These are phyloP conservation scores for Tardiomyces digboiensis DNA, from an alignment of 1,139 yeast genomes.

Conservation along the genomic window DNA sequence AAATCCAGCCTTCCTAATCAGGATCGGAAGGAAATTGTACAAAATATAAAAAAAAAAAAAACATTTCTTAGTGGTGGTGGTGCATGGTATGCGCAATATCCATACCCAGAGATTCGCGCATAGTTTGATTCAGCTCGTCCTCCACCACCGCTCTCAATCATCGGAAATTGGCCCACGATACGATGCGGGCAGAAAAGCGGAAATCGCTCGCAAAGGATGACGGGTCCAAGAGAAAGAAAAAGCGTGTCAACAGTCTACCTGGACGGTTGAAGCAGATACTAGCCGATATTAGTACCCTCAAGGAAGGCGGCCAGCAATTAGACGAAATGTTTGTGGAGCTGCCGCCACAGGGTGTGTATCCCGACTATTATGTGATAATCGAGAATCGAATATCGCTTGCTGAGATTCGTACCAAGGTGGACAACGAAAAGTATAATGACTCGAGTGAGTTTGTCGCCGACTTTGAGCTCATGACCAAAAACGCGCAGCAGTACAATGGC, in stretches of 20 bases:
- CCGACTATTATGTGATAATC: conserved; percentile 80
- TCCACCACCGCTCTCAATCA: too few relatives aligned
- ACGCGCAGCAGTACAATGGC: conserved; percentile 66
- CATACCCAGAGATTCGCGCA: too few relatives aligned
- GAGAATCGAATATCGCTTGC: conserved; percentile 78
- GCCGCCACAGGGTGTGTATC: conserved; percentile 63
- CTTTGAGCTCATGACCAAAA: conserved; percentile 65
- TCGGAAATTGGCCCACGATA: too few relatives aligned
- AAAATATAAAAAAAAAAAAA: too few relatives aligned
- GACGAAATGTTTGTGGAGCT: conserved; percentile 55
- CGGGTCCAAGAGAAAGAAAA: not conserved
- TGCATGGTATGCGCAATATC: too few relatives aligned
- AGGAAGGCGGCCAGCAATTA: not conserved
- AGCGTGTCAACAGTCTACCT: not conserved
- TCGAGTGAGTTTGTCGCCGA: conserved; percentile 61
- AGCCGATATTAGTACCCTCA: not conserved
- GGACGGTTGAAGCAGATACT: not conserved
- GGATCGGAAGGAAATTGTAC: too few relatives aligned
- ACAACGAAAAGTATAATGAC: conserved; percentile 40
- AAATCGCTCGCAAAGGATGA: not conserved
- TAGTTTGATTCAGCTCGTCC: too few relatives aligned
- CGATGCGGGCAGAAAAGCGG: not conserved
- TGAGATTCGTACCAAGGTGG: conserved; percentile 30
- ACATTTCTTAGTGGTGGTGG: too few relatives aligned
- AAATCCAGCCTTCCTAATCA: too few relatives aligned